Base-by-base conservation (phyloP, 202 grass and related monocot species). In the Dendrocalamus latiflorus region DNA sequence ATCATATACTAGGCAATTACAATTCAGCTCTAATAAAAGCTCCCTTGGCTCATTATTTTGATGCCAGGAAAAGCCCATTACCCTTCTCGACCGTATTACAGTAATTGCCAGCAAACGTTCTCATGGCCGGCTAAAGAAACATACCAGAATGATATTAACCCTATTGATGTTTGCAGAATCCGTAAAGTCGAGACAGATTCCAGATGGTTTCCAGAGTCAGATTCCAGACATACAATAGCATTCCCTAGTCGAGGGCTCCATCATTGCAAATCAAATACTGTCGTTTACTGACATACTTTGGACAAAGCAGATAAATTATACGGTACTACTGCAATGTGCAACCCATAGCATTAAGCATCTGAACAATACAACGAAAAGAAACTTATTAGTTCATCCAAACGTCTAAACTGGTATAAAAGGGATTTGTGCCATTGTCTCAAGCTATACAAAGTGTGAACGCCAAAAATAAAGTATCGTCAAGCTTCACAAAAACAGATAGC, bases 361-460 rank as follows among this genome's bases (percentile, higher is more conserved):
- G 6, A 25, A 50, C 33, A 64, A 41, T 51, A 83, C 69, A 74
- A 28, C 45, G 48, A 83, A 72, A n/a, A 13, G 14, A 47, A 53
- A 9, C 70, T 30, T 44, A 41, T 26, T 44, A 26, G 25, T 33
- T 48, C 68, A 73, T 24, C 25, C 24, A 51, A 50, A 41, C 15
- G 21, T 28, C 57, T 74, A 83, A 26, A 28, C 21, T 26, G 55
- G n/a, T 25, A 51, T 39, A 56, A 4, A 65, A 15, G 4, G 6
- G 58, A 14, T 65, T 30, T 65, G 70, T 74, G 9, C 70, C 30
- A 53, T 63, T 39, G 80, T 55, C 63, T 81, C 77, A 30, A 80
- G 64, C 49, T 56, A 69, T 65, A 30, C 39, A 51, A 62, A 9
- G 28, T 38, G 67, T 70, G 41, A 22, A 70, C 20, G 11, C 6